A percentile compares a stretch with the other conserved stretches of the same genome.
phyloP scores from a whole-genome alignment of 352 stramenopile species.

The Phytophthora constricta region DNA sequence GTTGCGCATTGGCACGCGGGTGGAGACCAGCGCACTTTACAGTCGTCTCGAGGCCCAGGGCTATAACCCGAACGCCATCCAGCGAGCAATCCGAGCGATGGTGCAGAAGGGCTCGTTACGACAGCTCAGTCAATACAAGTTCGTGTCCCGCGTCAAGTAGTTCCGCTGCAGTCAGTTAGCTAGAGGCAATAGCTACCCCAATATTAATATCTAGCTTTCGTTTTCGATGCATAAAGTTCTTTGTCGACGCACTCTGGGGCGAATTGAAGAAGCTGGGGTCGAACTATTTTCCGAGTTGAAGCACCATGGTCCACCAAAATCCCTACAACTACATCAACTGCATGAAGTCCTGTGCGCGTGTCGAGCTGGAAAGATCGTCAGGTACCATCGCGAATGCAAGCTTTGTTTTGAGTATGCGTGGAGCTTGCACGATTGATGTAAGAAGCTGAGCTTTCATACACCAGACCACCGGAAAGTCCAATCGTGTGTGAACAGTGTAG shows the following conservation, averaged over 20 bases:
- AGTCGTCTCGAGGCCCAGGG: slow-evolving; percentile 81
- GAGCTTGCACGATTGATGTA: slow-evolving; percentile 33
- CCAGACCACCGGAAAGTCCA: slow-evolving; percentile 38
- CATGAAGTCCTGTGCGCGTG: slow-evolving; percentile 30
- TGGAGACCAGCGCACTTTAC: slow-evolving; percentile 85
- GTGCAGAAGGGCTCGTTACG: slow-evolving; percentile 83
- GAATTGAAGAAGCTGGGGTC: slow-evolving; percentile 41
- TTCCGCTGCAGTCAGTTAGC: neutral
- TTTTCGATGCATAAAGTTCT: neutral
- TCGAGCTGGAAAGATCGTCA: slow-evolving; percentile 18
- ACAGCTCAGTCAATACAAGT: slow-evolving; percentile 90
- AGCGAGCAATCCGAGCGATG: slow-evolving; percentile 86
- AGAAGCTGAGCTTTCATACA: slow-evolving; percentile 46
- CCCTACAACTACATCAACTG: slow-evolving; percentile 33
- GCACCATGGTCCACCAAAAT: slow-evolving; percentile 11
- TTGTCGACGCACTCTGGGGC: slow-evolving; percentile 24
- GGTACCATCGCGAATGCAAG: slow-evolving; percentile 28
- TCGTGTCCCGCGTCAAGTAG: slow-evolving; percentile 81
- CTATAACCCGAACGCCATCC: slow-evolving; percentile 87
- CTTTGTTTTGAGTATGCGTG: slow-evolving; percentile 43
- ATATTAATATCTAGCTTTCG: slow-evolving; percentile 21
- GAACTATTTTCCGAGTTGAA: slow-evolving; percentile 27
- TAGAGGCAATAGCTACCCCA: slow-evolving; percentile 15
- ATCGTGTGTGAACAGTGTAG: slow-evolving; percentile 32
- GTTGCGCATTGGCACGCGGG: slow-evolving; percentile 78